Conservation (phyloP, 2,329 filamentous ascomycete genomes). For the Rhynchosporium secalis region DNA sequence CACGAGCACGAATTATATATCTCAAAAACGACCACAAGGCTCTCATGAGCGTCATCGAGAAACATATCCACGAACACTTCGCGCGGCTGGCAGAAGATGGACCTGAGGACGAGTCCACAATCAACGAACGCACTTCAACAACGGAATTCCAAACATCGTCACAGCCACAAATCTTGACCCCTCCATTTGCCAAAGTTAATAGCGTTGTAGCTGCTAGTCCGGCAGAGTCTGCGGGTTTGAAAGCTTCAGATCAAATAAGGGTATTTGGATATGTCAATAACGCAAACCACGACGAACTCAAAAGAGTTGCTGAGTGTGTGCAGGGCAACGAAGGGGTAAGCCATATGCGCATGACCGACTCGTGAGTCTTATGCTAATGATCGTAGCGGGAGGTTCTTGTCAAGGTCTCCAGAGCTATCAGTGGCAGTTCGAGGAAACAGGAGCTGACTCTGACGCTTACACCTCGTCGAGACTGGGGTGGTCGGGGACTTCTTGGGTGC, state of each 20-base stretch:
- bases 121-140: slow-evolving; percentile 29
- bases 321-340: slow-evolving; percentile 86
- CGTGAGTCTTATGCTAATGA: slow-evolving; percentile 21
- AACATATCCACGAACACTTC: slow-evolving; percentile 85
- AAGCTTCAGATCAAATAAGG: slow-evolving; percentile 76
- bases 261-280: slow-evolving; percentile 83
- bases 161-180: slow-evolving; percentile 46
- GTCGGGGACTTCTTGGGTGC: slow-evolving; percentile 84
- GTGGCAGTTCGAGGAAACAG: slow-evolving; percentile 37
- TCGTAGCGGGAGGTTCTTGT: slow-evolving; percentile 68
- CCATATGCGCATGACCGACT: not conserved
- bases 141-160: slow-evolving; percentile 41
- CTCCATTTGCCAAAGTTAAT: slow-evolving; percentile 87
- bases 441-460: slow-evolving; percentile 73
- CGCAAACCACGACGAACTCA: slow-evolving; percentile 82
- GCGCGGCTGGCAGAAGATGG: slow-evolving; percentile 58
- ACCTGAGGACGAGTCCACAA: slow-evolving; percentile 33
- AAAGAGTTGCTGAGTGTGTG: slow-evolving; percentile 85
- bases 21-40: slow-evolving; percentile 92
- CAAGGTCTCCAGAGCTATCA: slow-evolving; percentile 54
- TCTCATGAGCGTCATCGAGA: slow-evolving; percentile 81
- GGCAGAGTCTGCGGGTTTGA: slow-evolving; percentile 78
- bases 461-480: slow-evolving; percentile 83
- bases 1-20: slow-evolving; percentile 82
- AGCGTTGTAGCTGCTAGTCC: slow-evolving; percentile 76